phyloP scores from a whole-genome alignment of 2,329 filamentous ascomycete genomes.

The Xylariaceae sp. region DNA sequence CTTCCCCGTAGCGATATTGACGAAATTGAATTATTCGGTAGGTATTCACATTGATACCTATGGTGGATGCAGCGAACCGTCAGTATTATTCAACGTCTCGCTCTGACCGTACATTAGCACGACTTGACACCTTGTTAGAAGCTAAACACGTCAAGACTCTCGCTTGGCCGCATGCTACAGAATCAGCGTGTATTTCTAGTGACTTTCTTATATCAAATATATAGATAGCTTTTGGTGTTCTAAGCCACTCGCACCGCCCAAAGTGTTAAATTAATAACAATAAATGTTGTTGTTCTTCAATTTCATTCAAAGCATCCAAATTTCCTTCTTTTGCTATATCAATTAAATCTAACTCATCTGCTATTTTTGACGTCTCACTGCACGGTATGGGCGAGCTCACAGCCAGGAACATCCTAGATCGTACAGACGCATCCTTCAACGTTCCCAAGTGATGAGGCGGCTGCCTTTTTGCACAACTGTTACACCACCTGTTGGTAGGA shows the following conservation, averaged over 20 bases:
- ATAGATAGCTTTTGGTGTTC: not conserved
- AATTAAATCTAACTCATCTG: not conserved
- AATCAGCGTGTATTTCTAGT: too few relatives aligned
- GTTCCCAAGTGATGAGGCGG: conserved; percentile 2
- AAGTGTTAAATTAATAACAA: too few relatives aligned
- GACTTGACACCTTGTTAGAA: too few relatives aligned
- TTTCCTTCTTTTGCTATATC: not conserved
- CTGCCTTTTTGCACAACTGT: not conserved
- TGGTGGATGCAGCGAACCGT: not conserved
- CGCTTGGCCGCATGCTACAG: too few relatives aligned
- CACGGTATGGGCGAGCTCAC: not conserved
- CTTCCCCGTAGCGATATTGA: not conserved
- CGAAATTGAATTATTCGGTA: not conserved
- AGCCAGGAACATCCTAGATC: conserved; percentile 3
- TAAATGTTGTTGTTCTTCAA: too few relatives aligned
- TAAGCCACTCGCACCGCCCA: too few relatives aligned
- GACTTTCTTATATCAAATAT: too few relatives aligned
- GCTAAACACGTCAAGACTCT: too few relatives aligned
- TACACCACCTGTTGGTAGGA: not conserved
- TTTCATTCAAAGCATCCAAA: too few relatives aligned
- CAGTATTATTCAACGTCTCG: not conserved
- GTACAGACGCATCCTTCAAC: conserved; percentile 1
- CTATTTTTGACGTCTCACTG: not conserved
- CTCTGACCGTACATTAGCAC: not conserved
- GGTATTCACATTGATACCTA: not conserved